Base-by-base conservation (phyloP, 2,329 filamentous ascomycete species). In the Pyrenochaeta sp. region DNA sequence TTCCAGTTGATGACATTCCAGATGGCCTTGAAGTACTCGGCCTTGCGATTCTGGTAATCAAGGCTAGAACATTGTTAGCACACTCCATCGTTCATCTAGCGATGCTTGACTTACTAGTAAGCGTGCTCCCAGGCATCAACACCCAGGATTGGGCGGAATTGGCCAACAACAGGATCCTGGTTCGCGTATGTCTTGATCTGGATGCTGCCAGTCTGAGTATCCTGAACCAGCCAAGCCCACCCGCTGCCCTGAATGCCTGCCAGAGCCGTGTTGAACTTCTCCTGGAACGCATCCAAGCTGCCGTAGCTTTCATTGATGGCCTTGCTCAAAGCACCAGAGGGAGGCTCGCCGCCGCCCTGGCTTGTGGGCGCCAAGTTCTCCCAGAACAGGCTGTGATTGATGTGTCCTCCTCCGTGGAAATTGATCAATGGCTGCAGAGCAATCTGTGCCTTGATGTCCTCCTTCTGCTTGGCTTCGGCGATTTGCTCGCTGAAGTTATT, bases 1-100 rank as follows among this genome's bases (percentile, higher is more conserved):
- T 92, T 92, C 93, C 93, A 97, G 87, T 97, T 97, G 77, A 97
- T 82, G 44, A 97, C 92, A 66, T 96, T 91, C 93, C 93, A 97
- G 75, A 97, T 90, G 54, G 91, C 91, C 69, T 85, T 85, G 79
- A 97, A 97, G 84, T 97, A 97, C 82, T 97, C 92, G 52, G 90
- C 92, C 87, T 97, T 97, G 78, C 92, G 89, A 84, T 97, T 97
- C 86, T 97, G 86, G 81, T 97, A 97, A 82, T 97, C 91, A 58
- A 97, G 84, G 81, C 84, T 86, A 40, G 10, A 18, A 23, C 3
- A 39, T 2, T 0, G 33, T 53, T 45, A 56, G 48, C 33, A 10
- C 27, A 14, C 20, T 39, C 21, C 18, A 14, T 23, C 35, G 10
- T 12, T 21, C 36, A 39, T 10, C 7, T 18, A 21, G 20, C 10